Conservation (phyloP, 179 eudicot species). For the Gypsophila paniculata region DNA sequence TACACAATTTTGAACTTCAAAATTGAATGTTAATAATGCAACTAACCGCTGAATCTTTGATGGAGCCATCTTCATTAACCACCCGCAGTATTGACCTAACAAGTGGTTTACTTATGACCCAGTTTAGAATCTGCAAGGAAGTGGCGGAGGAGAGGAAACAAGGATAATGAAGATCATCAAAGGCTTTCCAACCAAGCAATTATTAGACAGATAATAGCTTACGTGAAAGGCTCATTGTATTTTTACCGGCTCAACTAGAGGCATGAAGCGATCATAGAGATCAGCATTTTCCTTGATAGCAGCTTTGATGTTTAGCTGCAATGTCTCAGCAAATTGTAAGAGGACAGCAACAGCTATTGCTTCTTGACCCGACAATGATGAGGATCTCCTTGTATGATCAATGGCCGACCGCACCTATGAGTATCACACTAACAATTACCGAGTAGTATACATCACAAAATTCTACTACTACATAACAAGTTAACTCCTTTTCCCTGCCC, state of each 20-base stretch:
- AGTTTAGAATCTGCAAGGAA: slow-evolving; percentile 59
- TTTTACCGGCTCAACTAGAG: slow-evolving; percentile 58
- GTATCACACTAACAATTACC: slow-evolving; percentile 18
- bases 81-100: slow-evolving; percentile 61
- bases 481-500: not conserved
- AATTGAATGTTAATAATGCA: slow-evolving; percentile 3
- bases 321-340: slow-evolving; percentile 58
- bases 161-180: slow-evolving; percentile 14
- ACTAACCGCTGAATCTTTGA: slow-evolving; percentile 88
- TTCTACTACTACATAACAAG: not conserved
- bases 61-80: slow-evolving; percentile 79
- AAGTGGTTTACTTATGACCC: slow-evolving; percentile 52
- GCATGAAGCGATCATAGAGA: slow-evolving; percentile 69
- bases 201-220: slow-evolving; percentile 2
- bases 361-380: slow-evolving; percentile 67
- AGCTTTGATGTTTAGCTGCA: slow-evolving; percentile 58
- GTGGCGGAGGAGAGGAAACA: slow-evolving; percentile 15
- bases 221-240: slow-evolving; percentile 18
- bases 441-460: not conserved
- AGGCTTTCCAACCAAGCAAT: slow-evolving; percentile 17
- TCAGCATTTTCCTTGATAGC: slow-evolving; percentile 73
- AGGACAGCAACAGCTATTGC: slow-evolving; percentile 62
- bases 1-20: not conserved
- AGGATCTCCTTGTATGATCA: slow-evolving; percentile 52
- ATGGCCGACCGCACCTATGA: slow-evolving; percentile 71